Percentiles rank a stretch among this genome's conserved stretches.
Evolutionary conservation across 371 early-diverging fungal genomes (phyloP).

Genomic region (Conidiobolus incongruus): DNA sequence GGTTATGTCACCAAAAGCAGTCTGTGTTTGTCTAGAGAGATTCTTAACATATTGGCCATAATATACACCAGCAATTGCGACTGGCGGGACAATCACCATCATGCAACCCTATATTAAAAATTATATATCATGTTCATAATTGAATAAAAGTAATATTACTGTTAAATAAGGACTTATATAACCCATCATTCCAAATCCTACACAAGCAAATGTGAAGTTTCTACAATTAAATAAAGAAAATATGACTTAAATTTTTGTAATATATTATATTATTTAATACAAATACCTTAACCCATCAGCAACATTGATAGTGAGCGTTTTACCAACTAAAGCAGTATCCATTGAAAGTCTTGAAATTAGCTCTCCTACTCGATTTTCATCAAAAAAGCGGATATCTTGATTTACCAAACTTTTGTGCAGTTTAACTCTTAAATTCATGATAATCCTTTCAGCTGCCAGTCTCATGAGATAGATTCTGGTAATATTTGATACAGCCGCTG

Average conservation of each 20-base stretch:
- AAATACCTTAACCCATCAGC: constrained; percentile 46
- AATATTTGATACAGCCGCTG: no score
- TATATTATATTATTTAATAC: not conserved
- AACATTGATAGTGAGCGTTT: constrained; percentile 50
- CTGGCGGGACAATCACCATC: constrained; percentile 54
- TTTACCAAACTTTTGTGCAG: no score
- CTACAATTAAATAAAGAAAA: constrained; percentile 6
- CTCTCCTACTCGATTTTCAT: no score
- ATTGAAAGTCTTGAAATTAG: constrained; percentile 47
- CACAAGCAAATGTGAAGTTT: constrained; percentile 23
- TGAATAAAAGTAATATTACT: not conserved
- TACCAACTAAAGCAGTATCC: constrained; percentile 53
- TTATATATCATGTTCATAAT: not conserved
- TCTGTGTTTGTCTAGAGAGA: constrained; percentile 39
- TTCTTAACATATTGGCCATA: constrained; percentile 49
- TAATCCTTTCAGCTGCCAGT: no score
- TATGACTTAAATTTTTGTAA: not conserved
- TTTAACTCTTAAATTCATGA: no score
- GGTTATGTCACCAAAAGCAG: constrained; percentile 40
- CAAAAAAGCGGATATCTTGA: no score
- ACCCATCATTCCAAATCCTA: constrained; percentile 44
- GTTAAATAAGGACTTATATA: constrained; percentile 19
- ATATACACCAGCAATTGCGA: constrained; percentile 38
- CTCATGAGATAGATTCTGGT: no score
- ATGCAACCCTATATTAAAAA: constrained; percentile 15